Conservation (phyloP, 768 basidiomycete species). For the Tulasnella sp. region DNA sequence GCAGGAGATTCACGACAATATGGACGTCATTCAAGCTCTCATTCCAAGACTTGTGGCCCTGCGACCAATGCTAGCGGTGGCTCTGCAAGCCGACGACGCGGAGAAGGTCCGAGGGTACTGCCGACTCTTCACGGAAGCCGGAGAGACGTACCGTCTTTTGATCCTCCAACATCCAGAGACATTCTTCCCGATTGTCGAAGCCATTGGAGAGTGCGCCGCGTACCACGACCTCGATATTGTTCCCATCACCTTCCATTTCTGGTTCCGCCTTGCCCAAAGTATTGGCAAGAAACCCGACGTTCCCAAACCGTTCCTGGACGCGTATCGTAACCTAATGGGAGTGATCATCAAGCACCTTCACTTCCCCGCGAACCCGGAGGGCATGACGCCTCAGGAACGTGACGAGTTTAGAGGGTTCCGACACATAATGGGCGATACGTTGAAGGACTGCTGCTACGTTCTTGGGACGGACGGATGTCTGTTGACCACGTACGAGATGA, state of each 20-base stretch:
- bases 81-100: conserved; percentile 58
- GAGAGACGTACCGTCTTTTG: conserved; percentile 88
- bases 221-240: conserved; percentile 94
- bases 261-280: conserved; percentile 92
- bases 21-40: conserved; percentile 80
- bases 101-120: conserved; percentile 88
- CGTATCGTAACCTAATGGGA: conserved; percentile 77
- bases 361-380: conserved; percentile 70
- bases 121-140: conserved; percentile 93
- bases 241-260: conserved; percentile 96
- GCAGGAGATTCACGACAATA: conserved; percentile 93
- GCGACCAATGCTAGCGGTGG: conserved; percentile 55
- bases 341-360: conserved; percentile 88
- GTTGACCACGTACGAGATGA: conserved; percentile 71
- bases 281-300: conserved; percentile 73
- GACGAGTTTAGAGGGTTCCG: conserved; percentile 94
- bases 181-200: conserved; percentile 93
- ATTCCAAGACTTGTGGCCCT: conserved; percentile 82
- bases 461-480: conserved; percentile 84
- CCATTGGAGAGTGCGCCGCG: conserved; percentile 88
- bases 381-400: conserved; percentile 74
- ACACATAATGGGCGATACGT: conserved; percentile 97
- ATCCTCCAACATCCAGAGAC: conserved; percentile 85
- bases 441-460: conserved; percentile 97
- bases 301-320: conserved; percentile 71